A percentile compares a stretch with the other conserved stretches of the same genome.
Evolutionary conservation across 202 grass and related monocot genomes (phyloP).

Genomic region (Digitaria exilis): DNA sequence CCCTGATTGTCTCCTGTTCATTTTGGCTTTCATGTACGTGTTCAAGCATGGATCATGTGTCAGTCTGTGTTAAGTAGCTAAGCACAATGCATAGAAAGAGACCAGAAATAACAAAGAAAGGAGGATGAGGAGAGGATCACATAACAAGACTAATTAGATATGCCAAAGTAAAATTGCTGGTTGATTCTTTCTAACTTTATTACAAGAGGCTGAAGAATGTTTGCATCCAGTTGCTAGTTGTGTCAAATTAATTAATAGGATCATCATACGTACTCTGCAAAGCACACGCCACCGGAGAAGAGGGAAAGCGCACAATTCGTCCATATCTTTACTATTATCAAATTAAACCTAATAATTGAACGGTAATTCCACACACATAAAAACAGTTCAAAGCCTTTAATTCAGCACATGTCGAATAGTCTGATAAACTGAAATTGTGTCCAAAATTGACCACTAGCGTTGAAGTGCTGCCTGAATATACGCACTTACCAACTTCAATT

Average conservation of each 20-base stretch:
- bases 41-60: neutral
- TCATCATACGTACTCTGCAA: neutral
- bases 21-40: conserved; percentile 28
- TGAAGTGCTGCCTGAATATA: neutral
- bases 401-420: neutral
- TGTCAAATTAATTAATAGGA: neutral
- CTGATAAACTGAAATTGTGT: neutral
- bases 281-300: neutral
- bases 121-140: neutral
- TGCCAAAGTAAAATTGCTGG: neutral
- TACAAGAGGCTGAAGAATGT: neutral
- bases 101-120: neutral
- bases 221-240: neutral
- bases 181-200: neutral
- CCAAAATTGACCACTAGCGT: neutral
- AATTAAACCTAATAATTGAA: neutral
- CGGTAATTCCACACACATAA: neutral
- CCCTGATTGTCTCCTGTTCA: conserved; percentile 3
- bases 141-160: neutral
- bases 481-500: neutral
- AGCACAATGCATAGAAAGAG: neutral
- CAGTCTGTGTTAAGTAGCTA: neutral
- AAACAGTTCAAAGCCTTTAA: neutral
- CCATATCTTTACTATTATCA: no score
- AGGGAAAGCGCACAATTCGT: neutral